phyloP scores from a whole-genome alignment of 2,329 filamentous ascomycete species.

The Stylonectria norvegica region DNA sequence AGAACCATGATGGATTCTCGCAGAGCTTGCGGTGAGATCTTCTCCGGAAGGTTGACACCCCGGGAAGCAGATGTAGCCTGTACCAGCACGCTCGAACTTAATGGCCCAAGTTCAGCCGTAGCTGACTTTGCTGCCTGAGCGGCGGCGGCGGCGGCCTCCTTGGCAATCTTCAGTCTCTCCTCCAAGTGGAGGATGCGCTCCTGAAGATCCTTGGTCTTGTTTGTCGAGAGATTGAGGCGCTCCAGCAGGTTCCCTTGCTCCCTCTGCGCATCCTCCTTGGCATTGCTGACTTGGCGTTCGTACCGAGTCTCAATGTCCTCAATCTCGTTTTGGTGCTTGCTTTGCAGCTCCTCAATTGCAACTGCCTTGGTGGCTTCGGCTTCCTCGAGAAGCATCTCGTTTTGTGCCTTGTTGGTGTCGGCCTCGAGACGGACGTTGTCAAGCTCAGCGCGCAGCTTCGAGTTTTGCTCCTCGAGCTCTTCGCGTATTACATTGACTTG shows the following conservation, averaged over 20 bases:
- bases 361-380: constrained; percentile 65
- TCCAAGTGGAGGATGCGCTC: constrained; percentile 82
- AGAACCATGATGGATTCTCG: constrained; percentile 94
- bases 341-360: constrained; percentile 47
- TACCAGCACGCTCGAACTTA: too few species aligned
- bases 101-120: constrained; percentile 42
- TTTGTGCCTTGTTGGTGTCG: constrained; percentile 75
- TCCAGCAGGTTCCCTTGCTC: constrained; percentile 77
- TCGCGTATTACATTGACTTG: constrained; percentile 80
- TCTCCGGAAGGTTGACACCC: constrained; percentile 63
- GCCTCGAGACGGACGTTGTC: constrained; percentile 75
- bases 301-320: constrained; percentile 75
- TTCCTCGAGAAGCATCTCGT: constrained; percentile 82
- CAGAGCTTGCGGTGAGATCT: constrained; percentile 89
- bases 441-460: constrained; percentile 68
- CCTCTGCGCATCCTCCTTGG: constrained; percentile 76
- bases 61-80: constrained; percentile 23
- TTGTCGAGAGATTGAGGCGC: constrained; percentile 74
- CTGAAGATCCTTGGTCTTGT: constrained; percentile 80
- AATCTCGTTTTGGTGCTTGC: constrained; percentile 64
- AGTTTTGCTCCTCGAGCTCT: constrained; percentile 76
- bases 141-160: constrained; percentile 80
- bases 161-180: constrained; percentile 86
- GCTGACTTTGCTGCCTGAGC: constrained; percentile 67
- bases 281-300: constrained; percentile 68